These are phyloP conservation scores for Fusarium sp. DNA, from an alignment of 2,329 filamentous ascomycete species.

Conservation along the genomic window DNA sequence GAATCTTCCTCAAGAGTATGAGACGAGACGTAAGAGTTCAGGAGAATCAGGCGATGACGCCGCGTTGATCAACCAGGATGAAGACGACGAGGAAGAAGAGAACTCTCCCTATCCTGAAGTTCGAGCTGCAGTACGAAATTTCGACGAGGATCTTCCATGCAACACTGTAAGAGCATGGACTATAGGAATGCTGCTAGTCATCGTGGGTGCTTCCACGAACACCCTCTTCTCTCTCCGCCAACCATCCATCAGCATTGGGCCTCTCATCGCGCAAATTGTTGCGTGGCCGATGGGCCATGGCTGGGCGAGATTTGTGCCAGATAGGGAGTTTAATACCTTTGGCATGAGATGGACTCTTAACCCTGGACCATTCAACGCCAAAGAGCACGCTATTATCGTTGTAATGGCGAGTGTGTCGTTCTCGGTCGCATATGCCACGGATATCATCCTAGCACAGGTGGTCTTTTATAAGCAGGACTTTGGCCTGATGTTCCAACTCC, in stretches of 20 bases:
- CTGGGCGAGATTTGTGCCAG: conserved; percentile 70
- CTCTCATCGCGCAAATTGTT: conserved; percentile 73
- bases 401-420: conserved; percentile 81
- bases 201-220: conserved; percentile 71
- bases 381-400: conserved; percentile 77
- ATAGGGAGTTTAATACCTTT: conserved; percentile 63
- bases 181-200: conserved; percentile 69
- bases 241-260: conserved; percentile 71
- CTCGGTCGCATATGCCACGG: conserved; percentile 78
- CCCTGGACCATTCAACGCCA: conserved; percentile 77
- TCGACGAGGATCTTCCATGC: conserved; percentile 74
- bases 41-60: conserved; percentile 43
- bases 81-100: conserved; percentile 56
- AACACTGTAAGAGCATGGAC: conserved; percentile 76
- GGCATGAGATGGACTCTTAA: conserved; percentile 71
- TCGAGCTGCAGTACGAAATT: conserved; percentile 73
- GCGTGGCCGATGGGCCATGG: conserved; percentile 73
- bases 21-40: conserved; percentile 50
- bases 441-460: conserved; percentile 78
- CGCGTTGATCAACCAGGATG: conserved; percentile 46
- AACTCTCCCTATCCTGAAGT: conserved; percentile 76
- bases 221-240: conserved; percentile 73
- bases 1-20: conserved; percentile 61
- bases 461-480: conserved; percentile 80
- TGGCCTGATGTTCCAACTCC: conserved; percentile 74